phyloP scores from a whole-genome alignment of 2,329 filamentous ascomycete genomes.

The Pseudopyrenochaeta lycopersici region DNA sequence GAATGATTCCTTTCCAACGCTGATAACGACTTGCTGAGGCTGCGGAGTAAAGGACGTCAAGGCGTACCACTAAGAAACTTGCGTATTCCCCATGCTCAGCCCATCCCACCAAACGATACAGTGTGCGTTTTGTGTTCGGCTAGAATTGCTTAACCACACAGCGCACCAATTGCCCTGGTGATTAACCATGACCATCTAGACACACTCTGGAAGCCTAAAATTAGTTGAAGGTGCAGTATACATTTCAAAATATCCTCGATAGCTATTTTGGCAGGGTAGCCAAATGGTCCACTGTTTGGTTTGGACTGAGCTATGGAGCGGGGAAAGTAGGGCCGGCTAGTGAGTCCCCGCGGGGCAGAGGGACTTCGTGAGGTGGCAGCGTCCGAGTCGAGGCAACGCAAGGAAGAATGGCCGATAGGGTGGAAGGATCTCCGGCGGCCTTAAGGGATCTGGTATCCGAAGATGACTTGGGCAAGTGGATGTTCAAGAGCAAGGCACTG shows the following conservation, averaged over 20 bases:
- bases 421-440: not conserved
- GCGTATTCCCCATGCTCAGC: not conserved
- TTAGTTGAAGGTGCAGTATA: no score
- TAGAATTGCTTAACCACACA: not conserved
- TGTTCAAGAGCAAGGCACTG: not conserved
- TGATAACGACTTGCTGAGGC: not conserved
- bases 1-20: not conserved
- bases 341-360: conserved; percentile 7
- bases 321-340: conserved; percentile 8
- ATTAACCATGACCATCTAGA: not conserved
- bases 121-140: not conserved
- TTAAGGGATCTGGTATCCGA: not conserved
- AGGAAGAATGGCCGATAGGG: not conserved
- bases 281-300: not conserved
- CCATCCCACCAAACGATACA: not conserved
- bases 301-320: conserved; percentile 1
- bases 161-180: not conserved
- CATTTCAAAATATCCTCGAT: not conserved
- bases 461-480: not conserved
- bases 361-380: not conserved
- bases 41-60: conserved; percentile 5
- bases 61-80: not conserved
- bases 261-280: not conserved
- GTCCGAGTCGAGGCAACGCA: not conserved
- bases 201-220: not conserved